phyloP scores from a whole-genome alignment of 495 filamentous ascomycete genomes.

The Aspergillus cavernicola region DNA sequence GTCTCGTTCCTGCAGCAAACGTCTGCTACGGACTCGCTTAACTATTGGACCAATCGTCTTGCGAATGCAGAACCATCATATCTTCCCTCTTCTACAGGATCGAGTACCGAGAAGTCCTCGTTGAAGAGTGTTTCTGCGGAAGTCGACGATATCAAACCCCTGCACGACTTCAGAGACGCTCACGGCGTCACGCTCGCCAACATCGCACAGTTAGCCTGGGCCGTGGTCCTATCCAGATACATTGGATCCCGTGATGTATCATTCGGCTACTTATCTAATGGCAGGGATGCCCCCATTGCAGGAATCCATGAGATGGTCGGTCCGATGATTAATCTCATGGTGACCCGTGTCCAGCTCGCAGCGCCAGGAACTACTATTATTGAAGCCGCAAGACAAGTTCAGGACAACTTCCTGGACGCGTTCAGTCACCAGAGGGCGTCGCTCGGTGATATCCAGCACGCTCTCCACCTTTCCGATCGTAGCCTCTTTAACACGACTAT shows the following conservation, averaged over 20 bases:
- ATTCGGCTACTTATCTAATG: constrained; percentile 13
- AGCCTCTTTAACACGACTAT: constrained; percentile 12
- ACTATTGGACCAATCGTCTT: constrained; percentile 19
- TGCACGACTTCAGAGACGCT: background rate
- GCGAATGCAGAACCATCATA: constrained; percentile 5
- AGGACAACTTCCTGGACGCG: constrained; percentile 8
- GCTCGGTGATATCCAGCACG: constrained; percentile 14
- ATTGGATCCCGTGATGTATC: constrained; percentile 5
- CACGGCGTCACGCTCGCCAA: constrained; percentile 13
- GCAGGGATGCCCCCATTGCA: constrained; percentile 11
- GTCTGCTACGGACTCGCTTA: background rate
- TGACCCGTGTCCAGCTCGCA: constrained; percentile 1
- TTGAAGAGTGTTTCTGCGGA: background rate
- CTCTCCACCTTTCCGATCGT: constrained; percentile 2
- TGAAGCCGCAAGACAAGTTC: constrained; percentile 5
- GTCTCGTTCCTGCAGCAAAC: constrained; percentile 25
- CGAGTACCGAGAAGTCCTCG: background rate
- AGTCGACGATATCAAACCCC: background rate
- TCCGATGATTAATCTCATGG: constrained; percentile 12
- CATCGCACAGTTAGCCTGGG: constrained; percentile 10
- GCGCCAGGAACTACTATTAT: background rate
- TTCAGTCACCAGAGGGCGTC: constrained; percentile 10
- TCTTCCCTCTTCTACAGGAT: background rate
- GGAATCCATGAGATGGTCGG: constrained; percentile 10
- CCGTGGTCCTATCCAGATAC: constrained; percentile 5